Conservation (phyloP, 495 filamentous ascomycete genomes). For the Hypomontagnella submonticulosa region DNA sequence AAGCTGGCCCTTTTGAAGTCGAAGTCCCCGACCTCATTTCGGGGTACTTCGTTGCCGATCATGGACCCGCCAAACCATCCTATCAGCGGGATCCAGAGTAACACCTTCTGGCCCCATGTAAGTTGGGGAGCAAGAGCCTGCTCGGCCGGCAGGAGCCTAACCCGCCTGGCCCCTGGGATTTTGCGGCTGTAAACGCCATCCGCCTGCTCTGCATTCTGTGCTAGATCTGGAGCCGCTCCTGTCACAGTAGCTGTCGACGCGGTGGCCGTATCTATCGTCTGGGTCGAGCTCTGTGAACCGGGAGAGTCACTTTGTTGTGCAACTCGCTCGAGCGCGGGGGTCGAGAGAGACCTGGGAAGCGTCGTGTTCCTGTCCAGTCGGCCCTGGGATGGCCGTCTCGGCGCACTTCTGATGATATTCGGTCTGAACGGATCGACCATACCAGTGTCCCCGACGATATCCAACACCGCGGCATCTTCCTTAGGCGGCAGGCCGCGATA, state of each 20-base stretch:
- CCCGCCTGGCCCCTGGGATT: constrained; percentile 62
- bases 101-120: constrained; percentile 67
- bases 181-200: constrained; percentile 51
- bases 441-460: constrained; percentile 52
- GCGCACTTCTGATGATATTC: constrained; percentile 13
- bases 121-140: constrained; percentile 74
- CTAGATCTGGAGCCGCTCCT: constrained; percentile 38
- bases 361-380: constrained; percentile 21
- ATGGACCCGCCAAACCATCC: constrained; percentile 80
- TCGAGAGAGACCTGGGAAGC: constrained; percentile 12
- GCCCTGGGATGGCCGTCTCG: constrained; percentile 30
- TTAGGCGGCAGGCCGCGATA: constrained; percentile 77
- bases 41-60: constrained; percentile 80
- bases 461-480: constrained; percentile 69
- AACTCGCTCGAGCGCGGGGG: constrained; percentile 1
- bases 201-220: constrained; percentile 40
- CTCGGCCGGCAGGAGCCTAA: constrained; percentile 62
- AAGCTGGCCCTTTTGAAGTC: constrained; percentile 78
- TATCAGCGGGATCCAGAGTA: constrained; percentile 70
- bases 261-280: constrained; percentile 61
- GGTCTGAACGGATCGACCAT: constrained; percentile 37
- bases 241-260: constrained; percentile 73
- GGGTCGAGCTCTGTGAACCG: constrained; percentile 58
- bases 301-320: constrained; percentile 34
- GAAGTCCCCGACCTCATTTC: constrained; percentile 81